These are phyloP conservation scores for Protea cynaroides DNA, from an alignment of 164 flowering plant species.

Conservation along the genomic window DNA sequence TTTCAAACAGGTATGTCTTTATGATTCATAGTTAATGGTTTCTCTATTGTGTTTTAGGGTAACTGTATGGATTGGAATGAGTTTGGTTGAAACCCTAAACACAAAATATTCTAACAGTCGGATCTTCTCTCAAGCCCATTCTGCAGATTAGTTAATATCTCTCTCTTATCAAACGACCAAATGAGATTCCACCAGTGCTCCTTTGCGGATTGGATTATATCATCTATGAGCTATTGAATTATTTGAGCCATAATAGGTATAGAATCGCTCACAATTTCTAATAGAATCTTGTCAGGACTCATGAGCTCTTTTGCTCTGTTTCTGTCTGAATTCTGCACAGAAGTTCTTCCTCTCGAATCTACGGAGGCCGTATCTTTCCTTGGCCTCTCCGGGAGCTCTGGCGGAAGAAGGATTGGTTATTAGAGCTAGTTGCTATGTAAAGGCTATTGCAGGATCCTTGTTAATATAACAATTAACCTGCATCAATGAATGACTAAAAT, in stretches of 20 bases:
- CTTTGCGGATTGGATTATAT: slow-evolving; percentile 44
- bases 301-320: slow-evolving; percentile 35
- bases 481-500: slow-evolving; percentile 29
- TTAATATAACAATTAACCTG: slow-evolving; percentile 31
- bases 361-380: slow-evolving; percentile 41
- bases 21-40: too few relatives aligned
- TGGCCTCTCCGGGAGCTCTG: slow-evolving; percentile 80
- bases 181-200: slow-evolving; percentile 57
- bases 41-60: too few relatives aligned
- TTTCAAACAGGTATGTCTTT: too few relatives aligned
- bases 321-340: slow-evolving; percentile 46
- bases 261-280: slow-evolving; percentile 63
- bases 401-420: slow-evolving; percentile 66
- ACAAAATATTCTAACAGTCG: too few relatives aligned
- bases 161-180: slow-evolving; percentile 45
- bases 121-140: slow-evolving; percentile 59
- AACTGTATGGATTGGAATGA: too few relatives aligned
- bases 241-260: slow-evolving; percentile 49
- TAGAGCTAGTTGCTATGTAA: slow-evolving; percentile 46
- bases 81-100: too few relatives aligned
- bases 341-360: slow-evolving; percentile 51
- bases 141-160: slow-evolving; percentile 54
- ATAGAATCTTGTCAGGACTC: slow-evolving; percentile 55
- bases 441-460: slow-evolving; percentile 45
- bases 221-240: slow-evolving; percentile 56